Percentiles rank a stretch among this genome's conserved stretches.
phyloP scores from a whole-genome alignment of 495 filamentous ascomycete genomes.

The Penicillium lagena region DNA sequence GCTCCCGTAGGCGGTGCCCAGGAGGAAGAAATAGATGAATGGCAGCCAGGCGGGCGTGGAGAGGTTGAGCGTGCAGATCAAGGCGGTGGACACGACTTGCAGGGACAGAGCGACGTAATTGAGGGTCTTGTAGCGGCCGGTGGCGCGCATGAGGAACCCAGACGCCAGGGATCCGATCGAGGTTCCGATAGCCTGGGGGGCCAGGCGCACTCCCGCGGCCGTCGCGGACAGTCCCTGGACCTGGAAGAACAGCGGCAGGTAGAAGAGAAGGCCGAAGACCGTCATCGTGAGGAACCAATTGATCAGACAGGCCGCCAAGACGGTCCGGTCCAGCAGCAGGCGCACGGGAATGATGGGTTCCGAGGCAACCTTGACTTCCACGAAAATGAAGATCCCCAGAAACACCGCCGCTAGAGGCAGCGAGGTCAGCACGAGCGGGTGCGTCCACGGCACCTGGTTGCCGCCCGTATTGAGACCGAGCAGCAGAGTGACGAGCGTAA shows the following conservation, averaged over 20 bases:
- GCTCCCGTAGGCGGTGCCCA: slow-evolving; percentile 67
- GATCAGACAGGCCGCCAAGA: slow-evolving; percentile 66
- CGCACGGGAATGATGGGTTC: slow-evolving; percentile 85
- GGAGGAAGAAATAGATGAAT: slow-evolving; percentile 60
- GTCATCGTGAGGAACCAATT: slow-evolving; percentile 63
- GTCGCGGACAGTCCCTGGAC: slow-evolving; percentile 66
- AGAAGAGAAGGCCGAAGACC: slow-evolving; percentile 57
- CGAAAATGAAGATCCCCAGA: slow-evolving; percentile 50
- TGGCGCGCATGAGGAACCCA: slow-evolving; percentile 72
- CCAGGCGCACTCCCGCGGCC: slow-evolving; percentile 61
- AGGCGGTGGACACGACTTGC: slow-evolving; percentile 41
- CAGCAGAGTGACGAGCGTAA: slow-evolving; percentile 66
- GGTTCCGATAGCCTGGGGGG: slow-evolving; percentile 60
- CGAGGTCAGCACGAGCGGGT: slow-evolving; percentile 67
- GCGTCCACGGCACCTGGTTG: slow-evolving; percentile 77
- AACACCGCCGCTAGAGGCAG: slow-evolving; percentile 60
- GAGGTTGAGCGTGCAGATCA: slow-evolving; percentile 49
- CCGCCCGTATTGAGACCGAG: slow-evolving; percentile 81
- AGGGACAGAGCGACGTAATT: slow-evolving; percentile 47
- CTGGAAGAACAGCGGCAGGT: slow-evolving; percentile 78
- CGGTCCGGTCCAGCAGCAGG: slow-evolving; percentile 66
- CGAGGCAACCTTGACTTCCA: slow-evolving; percentile 56
- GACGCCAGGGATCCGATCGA: slow-evolving; percentile 63
- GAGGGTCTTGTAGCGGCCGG: slow-evolving; percentile 63
- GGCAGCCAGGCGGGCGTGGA: slow-evolving; percentile 54